Base-by-base conservation (phyloP, 345 rosid species). In the Erodium maritimum region DNA sequence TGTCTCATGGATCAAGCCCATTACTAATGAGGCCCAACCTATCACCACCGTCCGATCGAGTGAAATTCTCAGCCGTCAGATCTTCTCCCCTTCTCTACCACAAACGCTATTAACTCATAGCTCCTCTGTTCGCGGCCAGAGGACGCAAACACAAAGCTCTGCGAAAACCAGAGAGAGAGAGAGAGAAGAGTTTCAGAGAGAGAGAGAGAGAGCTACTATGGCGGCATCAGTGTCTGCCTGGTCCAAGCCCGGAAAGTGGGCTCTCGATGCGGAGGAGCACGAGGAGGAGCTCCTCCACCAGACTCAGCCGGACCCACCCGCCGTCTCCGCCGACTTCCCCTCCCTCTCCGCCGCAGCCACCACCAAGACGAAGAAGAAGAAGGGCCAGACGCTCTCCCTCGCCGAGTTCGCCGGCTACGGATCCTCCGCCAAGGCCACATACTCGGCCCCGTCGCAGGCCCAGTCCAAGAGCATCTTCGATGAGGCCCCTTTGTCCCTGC, bases 231-330 rank as follows among this genome's bases (percentile, higher is more conserved):
- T 76, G 20, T 80, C 99, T 75, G 85, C 85, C 2, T 94, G 99
- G 99, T 73, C 78, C n/a, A 94, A 94, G 73, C 91, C 99, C 18
- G 96, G 96, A 25, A 81, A 93, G 9, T 94, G 99, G 97, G 96
- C 99, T 45, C 77, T 82, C 5, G 97, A 87, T 60, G 84, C 96
- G 22, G 96, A 94, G 52, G 88, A 87, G 56, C 75, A 85, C 62
- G 99, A 87, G 56, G 86, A 71, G 0, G 90, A 89, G 42, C 83
- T 81, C 69, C 78, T 71, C 57, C 79, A 76, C 42, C 77, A 84
- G 33, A 60, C 61, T 59, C 67, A 50, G 20, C 75, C 13, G 71
- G 59, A 23, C 57, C 62, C 34, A 5, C 51, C 37, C 51, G 34
- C 48, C 56, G 19, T 55, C 20, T 17, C 67, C 52, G n/a, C 75